Percentiles rank a stretch among this genome's conserved stretches.
Evolutionary conservation across 2,329 filamentous ascomycete species (phyloP).

Genomic region (Fusarium incarnatum): DNA sequence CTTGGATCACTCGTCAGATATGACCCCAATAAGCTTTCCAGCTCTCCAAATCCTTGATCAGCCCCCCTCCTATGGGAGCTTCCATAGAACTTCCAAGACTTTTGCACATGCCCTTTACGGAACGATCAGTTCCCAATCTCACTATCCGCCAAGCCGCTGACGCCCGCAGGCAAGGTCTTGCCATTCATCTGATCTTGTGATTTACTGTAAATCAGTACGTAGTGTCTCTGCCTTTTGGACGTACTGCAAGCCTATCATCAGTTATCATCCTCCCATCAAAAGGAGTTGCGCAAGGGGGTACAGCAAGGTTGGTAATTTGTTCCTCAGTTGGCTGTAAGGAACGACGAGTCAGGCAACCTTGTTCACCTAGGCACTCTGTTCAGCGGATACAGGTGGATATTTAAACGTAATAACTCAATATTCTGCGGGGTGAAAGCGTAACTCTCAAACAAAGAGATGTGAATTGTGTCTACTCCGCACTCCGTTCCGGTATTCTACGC

Average conservation of each 20-base stretch:
- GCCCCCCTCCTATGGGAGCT: background rate
- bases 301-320: background rate
- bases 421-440: constrained; percentile 11
- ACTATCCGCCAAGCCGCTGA: constrained; percentile 28
- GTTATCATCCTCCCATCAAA: background rate
- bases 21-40: constrained; percentile 31
- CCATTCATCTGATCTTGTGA: background rate
- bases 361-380: constrained; percentile 21
- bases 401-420: constrained; percentile 39
- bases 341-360: constrained; percentile 8
- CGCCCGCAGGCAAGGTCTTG: constrained; percentile 19
- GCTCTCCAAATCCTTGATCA: constrained; percentile 20
- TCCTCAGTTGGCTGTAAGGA: background rate
- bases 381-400: constrained; percentile 32
- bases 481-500: background rate
- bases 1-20: constrained; percentile 6
- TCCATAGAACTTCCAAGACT: constrained; percentile 29
- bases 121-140: constrained; percentile 12
- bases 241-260: background rate
- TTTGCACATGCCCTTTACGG: constrained; percentile 35
- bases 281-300: background rate
- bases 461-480: background rate
- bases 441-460: constrained; percentile 4
- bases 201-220: background rate
- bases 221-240: background rate